Conservation (phyloP, 106 monocot species). For the Phalaenopsis equestris region DNA sequence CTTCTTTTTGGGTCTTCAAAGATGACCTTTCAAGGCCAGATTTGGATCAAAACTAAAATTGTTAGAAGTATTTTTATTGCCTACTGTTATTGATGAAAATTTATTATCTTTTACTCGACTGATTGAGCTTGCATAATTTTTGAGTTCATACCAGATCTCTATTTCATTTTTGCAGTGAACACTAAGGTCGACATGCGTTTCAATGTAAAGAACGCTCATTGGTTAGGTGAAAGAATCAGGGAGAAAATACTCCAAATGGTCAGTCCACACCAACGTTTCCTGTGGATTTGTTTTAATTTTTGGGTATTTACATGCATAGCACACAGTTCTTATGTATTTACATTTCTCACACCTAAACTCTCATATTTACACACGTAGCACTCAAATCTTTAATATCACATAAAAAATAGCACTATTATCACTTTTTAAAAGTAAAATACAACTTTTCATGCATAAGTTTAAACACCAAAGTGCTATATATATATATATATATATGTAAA, state of each 20-base stretch:
- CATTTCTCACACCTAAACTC: no score
- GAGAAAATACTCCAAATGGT: constrained; percentile 92
- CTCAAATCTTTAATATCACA: no score
- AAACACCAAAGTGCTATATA: no score
- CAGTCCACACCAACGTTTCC: constrained; percentile 7
- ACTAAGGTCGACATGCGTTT: constrained; percentile 99
- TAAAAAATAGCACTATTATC: no score
- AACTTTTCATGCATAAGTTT: no score
- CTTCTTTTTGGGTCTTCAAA: not conserved
- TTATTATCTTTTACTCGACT: not conserved
- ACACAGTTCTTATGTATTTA: no score
- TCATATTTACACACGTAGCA: no score
- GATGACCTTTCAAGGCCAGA: not conserved
- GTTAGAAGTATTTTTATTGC: not conserved
- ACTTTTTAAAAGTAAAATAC: no score
- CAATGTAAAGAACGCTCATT: constrained; percentile 82
- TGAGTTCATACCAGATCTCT: not conserved
- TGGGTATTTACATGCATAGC: not conserved
- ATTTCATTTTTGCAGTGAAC: constrained; percentile 59
- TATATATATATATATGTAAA: no score
- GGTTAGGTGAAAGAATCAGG: constrained; percentile 76
- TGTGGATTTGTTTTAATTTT: not conserved
- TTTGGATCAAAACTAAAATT: not conserved
- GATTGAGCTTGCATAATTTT: no score
- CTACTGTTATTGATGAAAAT: not conserved